Base-by-base conservation (phyloP, 495 filamentous ascomycete species). In the Neurospora hispaniola region DNA sequence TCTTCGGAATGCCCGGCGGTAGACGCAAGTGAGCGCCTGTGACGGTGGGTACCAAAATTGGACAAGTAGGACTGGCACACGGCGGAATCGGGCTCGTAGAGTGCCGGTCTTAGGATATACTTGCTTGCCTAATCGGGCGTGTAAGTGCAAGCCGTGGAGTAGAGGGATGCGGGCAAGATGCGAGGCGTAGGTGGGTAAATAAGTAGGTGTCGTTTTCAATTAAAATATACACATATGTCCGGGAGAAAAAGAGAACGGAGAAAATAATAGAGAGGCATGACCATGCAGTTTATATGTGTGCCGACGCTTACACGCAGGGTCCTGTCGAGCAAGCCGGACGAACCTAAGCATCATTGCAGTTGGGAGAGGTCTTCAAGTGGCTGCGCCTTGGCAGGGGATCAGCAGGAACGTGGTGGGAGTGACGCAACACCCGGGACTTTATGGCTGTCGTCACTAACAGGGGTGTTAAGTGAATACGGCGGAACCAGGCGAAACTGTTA, bases 81-180 rank as follows among this genome's bases (percentile, higher is more conserved):
- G 2, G 27, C 2, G 27, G 27, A 31, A 31, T 31, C 27, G 27
- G 27, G 27, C 27, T 31, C 27, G 72, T 79, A 72, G n/a, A 80
- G 46, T 16, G n/a, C n/a, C n/a, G 89, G 89, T 70, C 88, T 87
- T 39, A 91, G 84, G 10, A 90, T 82, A 75, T 88, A 86, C 66
- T 85, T 85, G 46, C 80, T 79, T 5, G 87, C 87, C 86, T 89
- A 70, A 62, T 16, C 27, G 54, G 54, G 27, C 35, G 27, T 62
- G 12, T 62, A 62, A 62, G 54, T 62, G 27, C 54, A 62, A 62
- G 54, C 54, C 54, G 54, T 35, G 54, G 14, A 62, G 54, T 62
- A 16, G 54, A 18, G 27, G 46, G 46, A 27, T 27, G 46, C 0
- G 11, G 5, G 46, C 12, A 54, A 54, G 11, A 27, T 54, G 46